phyloP scores from a whole-genome alignment of 768 basidiomycete species.

The Porpolomopsis calyptriformis region DNA sequence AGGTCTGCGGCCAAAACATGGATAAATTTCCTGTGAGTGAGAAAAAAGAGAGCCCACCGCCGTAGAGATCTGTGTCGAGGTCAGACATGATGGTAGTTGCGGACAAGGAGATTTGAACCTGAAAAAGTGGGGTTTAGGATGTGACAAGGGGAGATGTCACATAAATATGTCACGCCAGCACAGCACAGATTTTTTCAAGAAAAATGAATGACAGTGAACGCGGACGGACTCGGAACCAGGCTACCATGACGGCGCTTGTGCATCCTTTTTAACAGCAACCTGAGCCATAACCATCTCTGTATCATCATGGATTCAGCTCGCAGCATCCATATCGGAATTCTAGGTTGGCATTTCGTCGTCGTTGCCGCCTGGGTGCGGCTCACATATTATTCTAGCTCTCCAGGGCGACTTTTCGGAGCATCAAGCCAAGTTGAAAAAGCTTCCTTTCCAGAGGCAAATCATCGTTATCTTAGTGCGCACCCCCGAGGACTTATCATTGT shows the following conservation, averaged over 20 bases:
- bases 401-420: conserved; percentile 94
- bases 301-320: too few species aligned
- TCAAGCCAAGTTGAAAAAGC: conserved; percentile 53
- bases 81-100: conserved; percentile 47
- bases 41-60: conserved; percentile 42
- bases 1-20: conserved; percentile 37
- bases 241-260: too few species aligned
- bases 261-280: too few species aligned
- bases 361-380: neutral
- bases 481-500: conserved; percentile 58
- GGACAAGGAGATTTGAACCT: neutral
- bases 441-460: conserved; percentile 36
- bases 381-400: conserved; percentile 42
- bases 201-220: too few species aligned
- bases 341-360: neutral
- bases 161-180: too few species aligned
- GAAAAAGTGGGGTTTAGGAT: neutral
- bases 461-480: conserved; percentile 56
- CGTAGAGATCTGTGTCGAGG: conserved; percentile 84
- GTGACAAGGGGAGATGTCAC: neutral
- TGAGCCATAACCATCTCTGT: too few species aligned
- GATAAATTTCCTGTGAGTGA: neutral
- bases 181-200: too few species aligned
- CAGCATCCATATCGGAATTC: conserved; percentile 27
- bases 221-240: too few species aligned